Evolutionary conservation across 371 early-diverging fungal genomes (phyloP), one percentile per base, ranked within the genome.

Genomic region (Mucor sp.): DNA sequence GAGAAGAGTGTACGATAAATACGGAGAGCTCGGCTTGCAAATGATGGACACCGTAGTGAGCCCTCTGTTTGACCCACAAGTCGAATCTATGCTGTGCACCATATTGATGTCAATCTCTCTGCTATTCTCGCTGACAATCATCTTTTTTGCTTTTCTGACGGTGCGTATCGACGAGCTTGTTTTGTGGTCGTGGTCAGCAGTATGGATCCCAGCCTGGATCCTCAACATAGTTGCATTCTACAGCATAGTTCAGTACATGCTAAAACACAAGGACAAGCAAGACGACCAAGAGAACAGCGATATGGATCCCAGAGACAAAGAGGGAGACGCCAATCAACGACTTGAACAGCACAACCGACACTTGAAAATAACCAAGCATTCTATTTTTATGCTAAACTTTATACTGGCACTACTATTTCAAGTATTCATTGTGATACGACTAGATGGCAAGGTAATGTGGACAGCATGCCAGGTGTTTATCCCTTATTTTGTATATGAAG

Each of bases 151-250:
- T 7, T 87, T 95, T 53, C 69, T 97, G 60, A 82, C 94, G 1
- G 78, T 87, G 15, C 85, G 90, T 9, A 87, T 93, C n/a, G 97
- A 97, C 74, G 80, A 74, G 12, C 79, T 76, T 41, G 82, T 87
- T 12, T 47, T 62, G 33, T 95, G 94, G 95, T 77, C 81, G 6
- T 95, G 89, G 81, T 66, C 75, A 7, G 82, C 87, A 1, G 92
- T 94, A 0, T 94, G 94, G 79, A 85, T 85, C 41, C 97, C 97
- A 5, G 78, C 94, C 27, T 95, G 93, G 90, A 81, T 93, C 23
- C 74, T 90, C 27, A 86, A 93, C 67, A 65, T 72, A 2, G 43
- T 87, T 23, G 63, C 84, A 7, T 69, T 73, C 57, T 62, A 69
- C 71, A 25, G 53, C 76, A 50, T 70, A 27, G 15, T 69, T 27